Evolutionary conservation across 2,329 filamentous ascomycete species (phyloP).

Genomic region (Geoglossum cookeanum): DNA sequence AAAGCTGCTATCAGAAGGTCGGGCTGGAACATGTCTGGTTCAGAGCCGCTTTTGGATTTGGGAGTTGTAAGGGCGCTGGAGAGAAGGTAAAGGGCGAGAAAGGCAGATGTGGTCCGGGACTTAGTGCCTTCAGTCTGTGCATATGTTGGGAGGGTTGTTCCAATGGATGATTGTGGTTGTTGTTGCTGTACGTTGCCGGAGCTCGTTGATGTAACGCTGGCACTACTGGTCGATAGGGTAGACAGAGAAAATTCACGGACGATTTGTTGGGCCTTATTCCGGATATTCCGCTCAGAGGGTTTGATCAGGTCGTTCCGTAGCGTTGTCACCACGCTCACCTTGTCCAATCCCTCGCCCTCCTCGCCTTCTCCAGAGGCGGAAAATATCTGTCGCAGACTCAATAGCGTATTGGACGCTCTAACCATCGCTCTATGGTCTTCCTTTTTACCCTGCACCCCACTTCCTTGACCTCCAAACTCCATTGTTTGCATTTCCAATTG

Average conservation of each 20-base stretch:
- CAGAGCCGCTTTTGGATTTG: conserved; percentile 11
- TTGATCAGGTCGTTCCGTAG: conserved; percentile 49
- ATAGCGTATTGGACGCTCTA: conserved; percentile 60
- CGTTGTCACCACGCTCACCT: conserved; percentile 50
- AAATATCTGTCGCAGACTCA: conserved; percentile 57
- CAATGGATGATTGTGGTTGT: background rate
- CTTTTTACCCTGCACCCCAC: conserved; percentile 24
- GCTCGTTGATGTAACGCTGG: background rate
- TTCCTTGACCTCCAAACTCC: conserved; percentile 37
- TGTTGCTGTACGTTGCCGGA: background rate
- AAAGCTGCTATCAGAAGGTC: conserved; percentile 55
- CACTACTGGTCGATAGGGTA: background rate
- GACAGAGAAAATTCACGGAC: conserved; percentile 70
- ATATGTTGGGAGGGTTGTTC: conserved; percentile 24
- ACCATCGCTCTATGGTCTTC: conserved; percentile 65
- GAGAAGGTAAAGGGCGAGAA: conserved; percentile 61
- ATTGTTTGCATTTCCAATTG: conserved; percentile 74
- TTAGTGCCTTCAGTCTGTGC: conserved; percentile 55
- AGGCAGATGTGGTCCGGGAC: conserved; percentile 50
- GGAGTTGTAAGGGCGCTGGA: conserved; percentile 40
- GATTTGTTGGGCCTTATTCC: conserved; percentile 54
- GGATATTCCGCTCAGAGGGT: conserved; percentile 56
- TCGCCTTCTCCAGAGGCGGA: conserved; percentile 36
- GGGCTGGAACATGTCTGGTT: conserved; percentile 33
- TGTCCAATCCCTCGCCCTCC: conserved; percentile 58